Evolutionary conservation across 768 basidiomycete genomes (phyloP).

Genomic region (Chalciporus pseudorubinellus): DNA sequence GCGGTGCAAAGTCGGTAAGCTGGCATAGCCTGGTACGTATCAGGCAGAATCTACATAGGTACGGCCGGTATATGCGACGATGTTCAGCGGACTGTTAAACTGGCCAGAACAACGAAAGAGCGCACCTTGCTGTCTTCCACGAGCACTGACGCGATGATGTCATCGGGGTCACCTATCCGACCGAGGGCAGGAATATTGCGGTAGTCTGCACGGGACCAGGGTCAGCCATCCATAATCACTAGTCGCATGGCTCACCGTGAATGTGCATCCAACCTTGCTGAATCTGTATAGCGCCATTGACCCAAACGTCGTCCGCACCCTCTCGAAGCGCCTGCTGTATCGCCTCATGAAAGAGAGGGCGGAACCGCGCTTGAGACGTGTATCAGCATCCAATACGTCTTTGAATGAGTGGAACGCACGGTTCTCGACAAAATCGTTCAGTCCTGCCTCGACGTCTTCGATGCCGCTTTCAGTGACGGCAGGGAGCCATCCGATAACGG

Average conservation of each 20-base stretch:
- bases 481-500: slow-evolving; percentile 71
- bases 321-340: slow-evolving; percentile 54
- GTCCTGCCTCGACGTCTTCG: slow-evolving; percentile 44
- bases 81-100: background rate
- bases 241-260: slow-evolving; percentile 40
- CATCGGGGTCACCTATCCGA: slow-evolving; percentile 79
- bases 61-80: too few species aligned
- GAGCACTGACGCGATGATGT: slow-evolving; percentile 75
- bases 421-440: slow-evolving; percentile 74
- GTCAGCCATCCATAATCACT: background rate
- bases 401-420: slow-evolving; percentile 40
- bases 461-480: slow-evolving; percentile 36
- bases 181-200: slow-evolving; percentile 74
- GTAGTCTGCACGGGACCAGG: slow-evolving; percentile 44
- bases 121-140: slow-evolving; percentile 66
- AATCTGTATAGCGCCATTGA: slow-evolving; percentile 60
- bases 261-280: slow-evolving; percentile 88
- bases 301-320: slow-evolving; percentile 63
- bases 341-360: slow-evolving; percentile 57
- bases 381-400: background rate
- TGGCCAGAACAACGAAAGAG: background rate
- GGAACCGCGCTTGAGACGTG: slow-evolving; percentile 51
- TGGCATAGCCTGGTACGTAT: slow-evolving; percentile 83
- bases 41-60: slow-evolving; percentile 50
- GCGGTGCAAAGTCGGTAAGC: too few species aligned